Base-by-base conservation (phyloP, 2,329 filamentous ascomycete species). In the Beauveria australis region DNA sequence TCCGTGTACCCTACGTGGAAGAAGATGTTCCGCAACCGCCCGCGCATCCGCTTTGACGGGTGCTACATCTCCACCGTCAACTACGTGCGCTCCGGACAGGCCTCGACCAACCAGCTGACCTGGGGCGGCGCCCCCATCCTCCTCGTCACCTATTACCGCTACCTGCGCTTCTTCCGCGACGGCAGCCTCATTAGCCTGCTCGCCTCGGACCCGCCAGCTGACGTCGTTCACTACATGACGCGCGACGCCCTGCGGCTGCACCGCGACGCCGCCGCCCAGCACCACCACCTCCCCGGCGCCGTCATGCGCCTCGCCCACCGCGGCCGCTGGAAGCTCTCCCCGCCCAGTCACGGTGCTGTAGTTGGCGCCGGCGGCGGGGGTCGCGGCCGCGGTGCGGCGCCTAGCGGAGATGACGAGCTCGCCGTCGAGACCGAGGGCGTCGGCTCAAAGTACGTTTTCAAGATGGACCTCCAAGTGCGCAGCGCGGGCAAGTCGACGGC, bases 51-150 rank as follows among this genome's bases (percentile, higher is more conserved):
- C 61, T 99, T 96, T 79, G 94, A 94, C 68, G 94, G 94, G 28
- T 89, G 91, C 74, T 99, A 99, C 76, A 97, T 99, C 73, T 91
- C 87, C 73, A 97, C 93, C 0, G 92, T 96, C 62, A 97, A 97
- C 76, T 99, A 99, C 75, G 86, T 91, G 54, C 89, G 94, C 26
- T 79, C 91, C 0, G 94, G 94, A 37, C 89, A 89, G 62, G 81
- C 87, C 12, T 87, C 85, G 3, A 81, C 83, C 22, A 88, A 86
- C 64, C 86, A 86, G 59, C 76, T 88, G 19, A 88, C 89, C 1
- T 96, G 92, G 91, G 78, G 79, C 68, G 88, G 83, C 26, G 61
- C 60, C 40, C 92, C 92, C 9, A 88, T 97, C 41, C 92, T 96
- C 71, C 95, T 97, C 62, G 92, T 99, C 53, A 99, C 94, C 0